Base-by-base conservation (phyloP, 1,284 basidiomycete genomes). In the Moniliophthora roreri region DNA sequence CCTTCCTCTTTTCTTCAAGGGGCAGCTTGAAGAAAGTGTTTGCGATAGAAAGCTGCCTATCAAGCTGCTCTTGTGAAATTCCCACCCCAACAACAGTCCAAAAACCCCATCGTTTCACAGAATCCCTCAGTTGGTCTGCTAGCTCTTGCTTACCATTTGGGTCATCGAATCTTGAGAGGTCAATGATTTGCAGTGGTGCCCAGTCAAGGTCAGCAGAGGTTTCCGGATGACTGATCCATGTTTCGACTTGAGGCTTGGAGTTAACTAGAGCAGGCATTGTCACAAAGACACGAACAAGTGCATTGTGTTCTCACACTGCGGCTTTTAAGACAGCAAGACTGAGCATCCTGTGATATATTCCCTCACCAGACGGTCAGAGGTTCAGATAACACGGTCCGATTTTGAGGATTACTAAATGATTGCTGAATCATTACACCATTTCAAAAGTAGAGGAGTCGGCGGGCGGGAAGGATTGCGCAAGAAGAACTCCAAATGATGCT, bases 11-110 rank as follows among this genome's bases (percentile, higher is more conserved):
- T 53, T 65, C 61, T 52, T 62, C 65, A 3, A 62, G 23, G 1
- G 64, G 58, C 15, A 58, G 60, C 23, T 62, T 46, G 54, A 63
- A 67, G 53, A 67, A 67, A 2, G 61, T 55, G 28, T 67, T 61
- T 10, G 56, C 65, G 8, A 68, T 62, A 20, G 61, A 56, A 24
- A 65, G 58, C 50, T 66, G 64, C 13, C 57, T 50, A 23, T 60
- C 56, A 0, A 66, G 38, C 39, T 58, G 55, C 15, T 64, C 64
- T 37, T 66, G 55, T 4, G 62, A 41, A n/a, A 67, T 59, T 18
- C 63, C 65, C 36, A 56, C 46, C 9, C 60, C 60, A 18, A 50
- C 58, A 18, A 67, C 60, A n/a, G 57, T 58, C 63, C 63, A 67
- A 40, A 67, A 67, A 1, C 66, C 64, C 58, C 55, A 59, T 8